Evolutionary conservation across 352 stramenopile species (phyloP).

Genomic region (Phytophthora pistaciae): DNA sequence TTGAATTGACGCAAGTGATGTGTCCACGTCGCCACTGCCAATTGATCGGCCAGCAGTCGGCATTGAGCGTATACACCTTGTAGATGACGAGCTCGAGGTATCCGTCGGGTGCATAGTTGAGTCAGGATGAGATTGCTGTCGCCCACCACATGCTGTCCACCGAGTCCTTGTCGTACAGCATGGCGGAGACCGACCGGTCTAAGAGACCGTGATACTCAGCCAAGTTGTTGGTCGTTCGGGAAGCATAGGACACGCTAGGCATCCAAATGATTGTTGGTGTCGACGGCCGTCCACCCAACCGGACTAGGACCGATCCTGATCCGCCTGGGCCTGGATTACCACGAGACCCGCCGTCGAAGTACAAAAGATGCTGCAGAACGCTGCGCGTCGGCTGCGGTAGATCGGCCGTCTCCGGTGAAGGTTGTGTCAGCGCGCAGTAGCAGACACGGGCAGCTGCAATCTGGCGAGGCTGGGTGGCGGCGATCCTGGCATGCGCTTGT

Average conservation of each 20-base stretch:
- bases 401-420: too few species aligned
- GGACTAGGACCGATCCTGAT: not conserved
- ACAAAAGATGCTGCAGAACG: not conserved
- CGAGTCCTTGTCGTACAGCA: not conserved
- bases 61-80: not conserved
- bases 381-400: too few species aligned
- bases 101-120: not conserved
- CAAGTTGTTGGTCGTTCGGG: not conserved
- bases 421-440: too few species aligned
- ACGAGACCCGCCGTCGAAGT: not conserved
- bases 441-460: too few species aligned
- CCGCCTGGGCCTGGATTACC: not conserved
- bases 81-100: not conserved
- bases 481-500: not conserved
- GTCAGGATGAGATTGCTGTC: not conserved
- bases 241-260: not conserved
- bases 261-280: not conserved
- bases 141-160: not conserved
- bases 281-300: not conserved
- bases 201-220: not conserved
- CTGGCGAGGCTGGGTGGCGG: not conserved
- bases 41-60: not conserved
- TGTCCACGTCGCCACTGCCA: not conserved
- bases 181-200: not conserved
- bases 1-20: not conserved